Percentiles rank a stretch among this genome's conserved stretches.
These are phyloP conservation scores for Suhomyces kunorum DNA, from an alignment of 1,139 yeast genomes.

Conservation along the genomic window DNA sequence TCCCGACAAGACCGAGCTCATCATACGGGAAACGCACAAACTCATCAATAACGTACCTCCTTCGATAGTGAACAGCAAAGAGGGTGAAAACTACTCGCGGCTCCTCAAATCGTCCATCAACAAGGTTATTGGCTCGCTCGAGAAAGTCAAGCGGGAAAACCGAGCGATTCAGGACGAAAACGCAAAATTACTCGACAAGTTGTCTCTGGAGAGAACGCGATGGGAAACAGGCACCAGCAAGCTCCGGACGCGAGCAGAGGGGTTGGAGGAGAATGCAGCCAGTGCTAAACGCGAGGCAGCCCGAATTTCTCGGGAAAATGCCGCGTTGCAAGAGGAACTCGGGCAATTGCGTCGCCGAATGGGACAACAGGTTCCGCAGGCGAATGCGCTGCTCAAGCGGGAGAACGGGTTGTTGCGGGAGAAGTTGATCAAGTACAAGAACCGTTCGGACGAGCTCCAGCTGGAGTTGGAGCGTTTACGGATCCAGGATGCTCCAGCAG, in stretches of 20 bases:
- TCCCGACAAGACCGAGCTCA: conserved; percentile 26
- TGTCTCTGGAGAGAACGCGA: not conserved
- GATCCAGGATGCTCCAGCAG: too few relatives aligned
- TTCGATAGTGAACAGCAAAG: conserved; percentile 24
- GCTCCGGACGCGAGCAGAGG: conserved; percentile 5
- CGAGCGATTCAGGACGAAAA: conserved; percentile 20
- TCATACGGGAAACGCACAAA: conserved; percentile 34
- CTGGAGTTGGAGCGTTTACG: conserved; percentile 12
- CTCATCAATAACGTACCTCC: conserved; percentile 28
- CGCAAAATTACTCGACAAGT: conserved; percentile 8
- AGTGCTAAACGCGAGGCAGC: conserved; percentile 6
- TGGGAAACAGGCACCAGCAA: not conserved
- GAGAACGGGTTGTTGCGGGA: conserved; percentile 36
- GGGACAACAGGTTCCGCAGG: conserved; percentile 17
- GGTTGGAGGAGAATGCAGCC: conserved; percentile 3
- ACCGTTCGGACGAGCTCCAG: conserved; percentile 26
- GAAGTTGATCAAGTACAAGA: conserved; percentile 38
- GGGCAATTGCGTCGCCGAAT: conserved; percentile 15
- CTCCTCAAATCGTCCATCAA: conserved; percentile 27
- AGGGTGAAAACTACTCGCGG: conserved; percentile 29
- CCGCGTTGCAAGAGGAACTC: conserved; percentile 15
- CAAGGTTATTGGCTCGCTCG: conserved; percentile 26
- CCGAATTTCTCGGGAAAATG: conserved; percentile 12
- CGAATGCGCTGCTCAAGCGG: conserved; percentile 21
- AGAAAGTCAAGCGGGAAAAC: conserved; percentile 21